Evolutionary conservation across 2,329 filamentous ascomycete genomes (phyloP).

Genomic region (Xylariomycetidae sp.): DNA sequence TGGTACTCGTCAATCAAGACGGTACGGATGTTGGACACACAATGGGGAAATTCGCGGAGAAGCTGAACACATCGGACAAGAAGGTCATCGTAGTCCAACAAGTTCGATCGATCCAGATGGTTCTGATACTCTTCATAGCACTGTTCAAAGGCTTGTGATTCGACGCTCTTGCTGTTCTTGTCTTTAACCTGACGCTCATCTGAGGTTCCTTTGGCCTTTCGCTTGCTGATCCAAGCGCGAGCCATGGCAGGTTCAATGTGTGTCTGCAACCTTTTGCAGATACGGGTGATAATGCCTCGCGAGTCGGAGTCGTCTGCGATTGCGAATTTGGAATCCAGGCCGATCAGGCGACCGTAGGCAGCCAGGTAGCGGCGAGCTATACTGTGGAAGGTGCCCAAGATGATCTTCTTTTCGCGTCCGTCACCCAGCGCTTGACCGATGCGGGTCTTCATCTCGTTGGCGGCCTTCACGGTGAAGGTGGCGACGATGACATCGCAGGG

Average conservation of each 20-base stretch:
- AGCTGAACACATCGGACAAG: conserved; percentile 78
- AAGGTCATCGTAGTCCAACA: conserved; percentile 93
- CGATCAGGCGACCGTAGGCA: conserved; percentile 78
- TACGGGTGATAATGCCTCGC: conserved; percentile 70
- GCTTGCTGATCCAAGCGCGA: conserved; percentile 69
- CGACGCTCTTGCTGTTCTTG: conserved; percentile 34
- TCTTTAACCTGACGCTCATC: conserved; percentile 33
- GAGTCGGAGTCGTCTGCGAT: conserved; percentile 85
- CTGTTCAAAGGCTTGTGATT: conserved; percentile 55
- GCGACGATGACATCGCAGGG: conserved; percentile 90
- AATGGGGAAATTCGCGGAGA: conserved; percentile 64
- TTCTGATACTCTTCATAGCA: conserved; percentile 73
- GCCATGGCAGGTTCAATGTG: conserved; percentile 64
- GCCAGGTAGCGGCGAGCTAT: conserved; percentile 81
- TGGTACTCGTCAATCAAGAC: conserved; percentile 97
- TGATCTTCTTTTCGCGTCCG: conserved; percentile 65
- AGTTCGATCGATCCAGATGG: conserved; percentile 66
- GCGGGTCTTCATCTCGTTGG: conserved; percentile 85
- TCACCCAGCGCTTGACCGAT: conserved; percentile 77
- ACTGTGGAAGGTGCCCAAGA: conserved; percentile 92
- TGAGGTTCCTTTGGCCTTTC: conserved; percentile 50
- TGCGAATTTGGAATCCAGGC: conserved; percentile 74
- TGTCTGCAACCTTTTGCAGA: conserved; percentile 68
- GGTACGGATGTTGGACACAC: conserved; percentile 82
- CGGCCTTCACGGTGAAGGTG: conserved; percentile 95